phyloP scores from a whole-genome alignment of 176 grass and related monocot genomes.

The Aegilops longissima region DNA sequence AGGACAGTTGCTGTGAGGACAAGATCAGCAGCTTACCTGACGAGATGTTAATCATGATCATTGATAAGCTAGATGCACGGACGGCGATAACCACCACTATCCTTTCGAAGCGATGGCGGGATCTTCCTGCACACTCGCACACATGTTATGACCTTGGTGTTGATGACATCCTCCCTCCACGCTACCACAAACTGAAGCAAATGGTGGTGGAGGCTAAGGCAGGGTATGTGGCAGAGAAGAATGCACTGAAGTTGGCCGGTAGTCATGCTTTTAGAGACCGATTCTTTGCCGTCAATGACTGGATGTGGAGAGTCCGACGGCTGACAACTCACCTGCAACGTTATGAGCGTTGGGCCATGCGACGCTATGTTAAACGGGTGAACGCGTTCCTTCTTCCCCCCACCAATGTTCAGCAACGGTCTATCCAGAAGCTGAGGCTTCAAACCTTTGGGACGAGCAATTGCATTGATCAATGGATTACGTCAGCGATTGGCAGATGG shows the following conservation, averaged over 20 bases:
- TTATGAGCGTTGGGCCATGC: constrained; percentile 8
- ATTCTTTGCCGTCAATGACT: constrained; percentile 10
- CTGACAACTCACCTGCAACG: constrained; percentile 9
- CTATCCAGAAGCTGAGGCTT: constrained; percentile 21
- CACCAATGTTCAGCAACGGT: not conserved
- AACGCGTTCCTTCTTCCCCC: not conserved
- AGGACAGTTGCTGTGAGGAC: not conserved
- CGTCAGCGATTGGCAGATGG: constrained; percentile 19
- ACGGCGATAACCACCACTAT: not conserved
- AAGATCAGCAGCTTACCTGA: constrained; percentile 19
- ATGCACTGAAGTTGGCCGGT: not conserved
- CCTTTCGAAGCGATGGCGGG: constrained; percentile 19
- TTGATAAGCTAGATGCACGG: not conserved
- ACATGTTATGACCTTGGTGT: constrained; percentile 16
- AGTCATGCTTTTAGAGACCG: not conserved
- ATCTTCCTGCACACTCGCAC: constrained; percentile 1
- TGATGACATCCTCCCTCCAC: constrained; percentile 15
- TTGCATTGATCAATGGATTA: constrained; percentile 23
- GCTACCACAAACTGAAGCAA: constrained; percentile 18
- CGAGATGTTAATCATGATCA: constrained; percentile 1
- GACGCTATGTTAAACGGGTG: constrained; percentile 24
- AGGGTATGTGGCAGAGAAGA: not conserved
- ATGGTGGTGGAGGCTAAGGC: constrained; percentile 6
- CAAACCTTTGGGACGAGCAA: not conserved
- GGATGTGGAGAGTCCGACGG: not conserved